Base-by-base conservation (phyloP, 1,284 basidiomycete species). In the Microbotryum scabiosae region DNA sequence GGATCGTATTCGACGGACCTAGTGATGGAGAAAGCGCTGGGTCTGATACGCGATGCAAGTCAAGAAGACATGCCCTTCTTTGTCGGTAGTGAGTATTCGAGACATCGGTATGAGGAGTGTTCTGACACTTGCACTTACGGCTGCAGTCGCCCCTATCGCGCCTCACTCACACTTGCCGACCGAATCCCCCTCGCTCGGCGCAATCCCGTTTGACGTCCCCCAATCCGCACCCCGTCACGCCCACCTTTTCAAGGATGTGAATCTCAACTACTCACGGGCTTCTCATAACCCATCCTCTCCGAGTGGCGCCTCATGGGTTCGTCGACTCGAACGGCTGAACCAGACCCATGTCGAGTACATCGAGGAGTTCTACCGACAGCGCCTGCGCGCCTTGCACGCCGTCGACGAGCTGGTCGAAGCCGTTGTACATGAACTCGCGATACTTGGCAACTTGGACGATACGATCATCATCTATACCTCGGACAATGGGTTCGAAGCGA, bases 361-460 rank as follows among this genome's bases (percentile, higher is more conserved):
- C n/a, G 73, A 73, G 57, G 70, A 75, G n/a, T 74, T 71, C 51
- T 72, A 73, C 60, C 69, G 73, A 5, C 65, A 63, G 1, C 63
- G 74, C 1, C 54, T 75, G 43, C 63, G 71, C 5, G 28, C 70
- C 0, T 55, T 73, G 16, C 71, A 72, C 52, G 64, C 72, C 0
- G 71, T 75, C 0, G 73, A 75, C 59, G 73, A 74, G 69, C 57
- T 74, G 0, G 71, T 75, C 8, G 73, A 72, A 41, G 60, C 54
- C 8, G 64, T 73, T 12, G 66, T 74, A 6, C 47, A 69, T 28
- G 67, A 67, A 64, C 65, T 75, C 2, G 69, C 70, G 18, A 59
- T 54, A 3, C 62, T 67, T 1, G 73, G 69, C 4, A 43, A 67
- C 55, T 62, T 74, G 1, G 74, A 74, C 50, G 68, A 75, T 55